Percentiles rank a stretch among this genome's conserved stretches.
Conservation (phyloP, 164 flowering plant species). For the Sextonia rubra region DNA sequence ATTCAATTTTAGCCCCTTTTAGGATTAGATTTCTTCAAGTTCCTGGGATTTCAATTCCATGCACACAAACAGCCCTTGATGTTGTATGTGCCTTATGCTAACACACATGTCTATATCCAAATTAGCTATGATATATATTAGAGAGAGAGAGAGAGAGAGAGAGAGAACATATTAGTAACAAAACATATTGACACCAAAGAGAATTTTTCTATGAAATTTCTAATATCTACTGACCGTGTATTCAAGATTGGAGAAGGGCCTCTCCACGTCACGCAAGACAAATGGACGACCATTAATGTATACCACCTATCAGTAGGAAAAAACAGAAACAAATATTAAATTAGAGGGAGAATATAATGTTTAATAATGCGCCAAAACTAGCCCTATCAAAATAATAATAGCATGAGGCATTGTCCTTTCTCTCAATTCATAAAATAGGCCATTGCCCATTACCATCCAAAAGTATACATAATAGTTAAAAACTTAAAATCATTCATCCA, state of each 20-base stretch:
- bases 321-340: slow-evolving; percentile 1
- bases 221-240: slow-evolving; percentile 59
- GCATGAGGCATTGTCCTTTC: too few species aligned
- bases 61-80: too few species aligned
- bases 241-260: slow-evolving; percentile 94
- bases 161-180: too few species aligned
- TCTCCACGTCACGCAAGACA: slow-evolving; percentile 94
- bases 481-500: too few species aligned
- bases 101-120: background rate
- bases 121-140: too few species aligned
- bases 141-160: background rate
- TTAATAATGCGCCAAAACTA: too few species aligned
- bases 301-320: slow-evolving; percentile 51
- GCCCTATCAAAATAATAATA: background rate
- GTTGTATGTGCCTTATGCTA: background rate
- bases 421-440: too few species aligned
- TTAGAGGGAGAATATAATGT: background rate
- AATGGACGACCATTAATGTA: slow-evolving; percentile 96
- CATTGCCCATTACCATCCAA: too few species aligned
- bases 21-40: too few species aligned
- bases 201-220: background rate
- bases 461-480: too few species aligned
- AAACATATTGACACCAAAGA: background rate
- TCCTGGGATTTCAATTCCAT: too few species aligned
- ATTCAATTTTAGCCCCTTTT: too few species aligned